A percentile compares a stretch with the other conserved stretches of the same genome.
Evolutionary conservation across 2,329 filamentous ascomycete genomes (phyloP).

Genomic region (Aspergillus novoparasiticus): DNA sequence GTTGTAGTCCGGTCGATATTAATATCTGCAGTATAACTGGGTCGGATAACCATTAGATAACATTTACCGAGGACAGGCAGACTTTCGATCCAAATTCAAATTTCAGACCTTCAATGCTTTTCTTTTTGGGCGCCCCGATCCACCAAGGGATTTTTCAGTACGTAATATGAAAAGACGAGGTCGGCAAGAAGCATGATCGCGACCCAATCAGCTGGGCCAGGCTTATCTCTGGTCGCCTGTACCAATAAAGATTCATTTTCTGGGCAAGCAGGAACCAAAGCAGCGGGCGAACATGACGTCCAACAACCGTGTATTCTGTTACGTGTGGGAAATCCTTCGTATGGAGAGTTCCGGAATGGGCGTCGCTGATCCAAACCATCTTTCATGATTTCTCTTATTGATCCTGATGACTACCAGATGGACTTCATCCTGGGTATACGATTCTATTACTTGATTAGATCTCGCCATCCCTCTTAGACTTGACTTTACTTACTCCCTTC

Average conservation of each 20-base stretch:
- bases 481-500: neutral
- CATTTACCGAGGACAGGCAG: neutral
- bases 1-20: neutral
- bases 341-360: slow-evolving; percentile 18
- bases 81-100: neutral
- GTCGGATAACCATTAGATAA: slow-evolving; percentile 3
- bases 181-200: slow-evolving; percentile 18
- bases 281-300: slow-evolving; percentile 11
- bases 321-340: slow-evolving; percentile 29
- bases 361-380: slow-evolving; percentile 14
- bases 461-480: neutral
- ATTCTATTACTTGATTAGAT: slow-evolving; percentile 11
- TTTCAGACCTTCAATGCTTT: neutral
- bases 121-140: neutral
- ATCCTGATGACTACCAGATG: slow-evolving; percentile 19
- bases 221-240: slow-evolving; percentile 32
- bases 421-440: slow-evolving; percentile 3
- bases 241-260: slow-evolving; percentile 2
- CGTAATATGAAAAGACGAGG: slow-evolving; percentile 34
- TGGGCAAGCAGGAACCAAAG: slow-evolving; percentile 12
- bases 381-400: slow-evolving; percentile 19
- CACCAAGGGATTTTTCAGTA: slow-evolving; percentile 25
- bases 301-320: slow-evolving; percentile 26
- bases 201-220: slow-evolving; percentile 31
- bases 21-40: neutral